Evolutionary conservation across 2,329 filamentous ascomycete species (phyloP).

Genomic region (Trichoderma sp.): DNA sequence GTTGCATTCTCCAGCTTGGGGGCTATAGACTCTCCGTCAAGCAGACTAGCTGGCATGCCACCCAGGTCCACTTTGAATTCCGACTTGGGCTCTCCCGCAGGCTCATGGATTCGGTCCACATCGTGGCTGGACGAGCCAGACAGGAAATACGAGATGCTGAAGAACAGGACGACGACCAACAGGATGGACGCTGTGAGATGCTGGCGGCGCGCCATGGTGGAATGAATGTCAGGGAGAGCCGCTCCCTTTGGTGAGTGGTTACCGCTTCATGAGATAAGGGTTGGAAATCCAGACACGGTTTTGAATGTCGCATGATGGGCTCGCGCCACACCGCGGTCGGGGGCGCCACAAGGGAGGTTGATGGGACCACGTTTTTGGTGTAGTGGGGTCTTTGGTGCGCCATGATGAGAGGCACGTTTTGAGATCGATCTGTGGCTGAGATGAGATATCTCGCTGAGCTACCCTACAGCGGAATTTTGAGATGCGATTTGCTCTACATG

Average conservation of each 20-base stretch:
- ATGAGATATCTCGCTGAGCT: background rate
- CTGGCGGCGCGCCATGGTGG: slow-evolving; percentile 51
- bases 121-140: slow-evolving; percentile 38
- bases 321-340: slow-evolving; percentile 9
- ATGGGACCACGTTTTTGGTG: background rate
- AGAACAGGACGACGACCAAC: slow-evolving; percentile 54
- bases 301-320: slow-evolving; percentile 11
- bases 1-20: slow-evolving; percentile 82
- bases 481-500: background rate
- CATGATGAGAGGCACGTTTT: background rate
- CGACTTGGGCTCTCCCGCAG: slow-evolving; percentile 26
- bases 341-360: slow-evolving; percentile 9
- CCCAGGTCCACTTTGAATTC: slow-evolving; percentile 41
- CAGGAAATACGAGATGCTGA: slow-evolving; percentile 59
- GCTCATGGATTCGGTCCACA: slow-evolving; percentile 19
- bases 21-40: slow-evolving; percentile 70
- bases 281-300: background rate
- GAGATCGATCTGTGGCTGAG: background rate
- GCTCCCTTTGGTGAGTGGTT: background rate
- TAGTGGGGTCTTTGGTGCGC: background rate
- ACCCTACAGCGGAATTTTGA: background rate
- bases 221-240: slow-evolving; percentile 26
- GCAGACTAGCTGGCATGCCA: slow-evolving; percentile 46
- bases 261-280: background rate
- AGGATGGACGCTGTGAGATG: slow-evolving; percentile 55